Base-by-base conservation (phyloP, 352 stramenopile species). In the Globisporangium acanthophoron region DNA sequence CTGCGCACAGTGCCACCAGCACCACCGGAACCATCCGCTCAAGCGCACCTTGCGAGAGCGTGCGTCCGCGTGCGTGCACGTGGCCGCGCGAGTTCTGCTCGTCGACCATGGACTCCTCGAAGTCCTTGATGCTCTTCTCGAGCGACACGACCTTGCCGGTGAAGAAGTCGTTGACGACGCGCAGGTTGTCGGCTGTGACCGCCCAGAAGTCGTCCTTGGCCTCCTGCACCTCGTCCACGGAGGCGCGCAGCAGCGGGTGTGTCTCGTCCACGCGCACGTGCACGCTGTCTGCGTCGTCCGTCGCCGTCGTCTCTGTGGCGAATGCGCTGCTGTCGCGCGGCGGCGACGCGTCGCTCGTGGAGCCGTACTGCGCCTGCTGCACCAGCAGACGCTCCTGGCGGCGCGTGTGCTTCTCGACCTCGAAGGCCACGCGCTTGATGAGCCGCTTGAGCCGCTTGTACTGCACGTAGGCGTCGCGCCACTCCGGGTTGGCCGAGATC, bases 371-470 rank as follows among this genome's bases (percentile, higher is more conserved):
- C 29, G 59, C 52, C 21, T 74, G 58, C 73, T 85, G 74, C 59
- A 71, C 64, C 57, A 86, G 73, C 44, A 81, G 55, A 53, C 93
- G 91, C 56, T 87, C 72, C 61, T 91, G 71, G 52, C 87, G 87
- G 54, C 69, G 73, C 62, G 75, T 71, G 48, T 91, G 68, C 64
- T 93, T 91, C 69, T 95, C 88, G 62, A 92, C 65, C 61, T 94
- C 81, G 54, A 97, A 97, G 16, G 85, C 74, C 59, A 95, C 85
- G 60, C 89, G 83, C 70, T 96, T 96, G 65, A 97, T 93, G 31
- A 96, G 75, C 8, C 89, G 74, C 73, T 96, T 97, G 16, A 96
- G 75, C 20, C 88, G 88, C 75, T 94, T 96, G 69, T 97, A 97
- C 71, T 96, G 85, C 67, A 96, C 89, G 65, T 96, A 95, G 64